These are phyloP conservation scores for Hymenoscyphus scutula DNA, from an alignment of 2,329 filamentous ascomycete genomes.

Conservation along the genomic window DNA sequence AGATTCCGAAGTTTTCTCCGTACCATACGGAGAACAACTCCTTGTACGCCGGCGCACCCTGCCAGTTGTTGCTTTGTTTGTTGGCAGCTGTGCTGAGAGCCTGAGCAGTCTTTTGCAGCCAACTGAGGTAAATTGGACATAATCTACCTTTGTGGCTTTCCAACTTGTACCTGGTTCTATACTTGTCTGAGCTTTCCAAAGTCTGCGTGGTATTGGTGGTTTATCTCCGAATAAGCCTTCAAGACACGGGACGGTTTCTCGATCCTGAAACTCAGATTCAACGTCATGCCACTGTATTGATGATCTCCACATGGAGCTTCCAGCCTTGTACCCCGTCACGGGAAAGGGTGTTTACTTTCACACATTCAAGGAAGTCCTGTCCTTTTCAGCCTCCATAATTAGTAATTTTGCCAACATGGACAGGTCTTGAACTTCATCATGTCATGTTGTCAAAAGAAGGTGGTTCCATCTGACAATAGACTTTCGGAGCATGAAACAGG, in stretches of 20 bases:
- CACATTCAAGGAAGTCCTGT: neutral
- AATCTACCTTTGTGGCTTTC: slow-evolving; percentile 18
- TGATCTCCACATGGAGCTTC: slow-evolving; percentile 6
- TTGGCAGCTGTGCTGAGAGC: neutral
- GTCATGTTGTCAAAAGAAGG: slow-evolving; percentile 6
- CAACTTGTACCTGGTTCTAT: slow-evolving; percentile 16
- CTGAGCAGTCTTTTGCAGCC: slow-evolving; percentile 14
- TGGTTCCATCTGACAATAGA: neutral
- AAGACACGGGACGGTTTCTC: slow-evolving; percentile 5
- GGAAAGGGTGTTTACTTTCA: slow-evolving; percentile 20
- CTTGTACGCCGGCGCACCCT: slow-evolving; percentile 3
- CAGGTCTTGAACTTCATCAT: neutral
- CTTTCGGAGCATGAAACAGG: neutral
- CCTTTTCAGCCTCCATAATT: slow-evolving; percentile 5
- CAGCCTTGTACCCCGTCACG: slow-evolving; percentile 6
- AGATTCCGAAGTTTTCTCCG: slow-evolving; percentile 7
- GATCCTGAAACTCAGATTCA: slow-evolving; percentile 21
- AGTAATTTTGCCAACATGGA: neutral
- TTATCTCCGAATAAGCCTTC: slow-evolving; percentile 18
- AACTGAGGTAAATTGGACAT: slow-evolving; percentile 21
- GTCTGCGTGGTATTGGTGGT: slow-evolving; percentile 7
- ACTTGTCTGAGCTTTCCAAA: neutral
- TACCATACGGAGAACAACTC: slow-evolving; percentile 9
- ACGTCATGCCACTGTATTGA: slow-evolving; percentile 19
- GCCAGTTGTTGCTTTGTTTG: neutral